Evolutionary conservation across 2,329 filamentous ascomycete species (phyloP), one percentile per base, ranked within the genome.

Genomic region (Arachnopeziza araneosa): DNA sequence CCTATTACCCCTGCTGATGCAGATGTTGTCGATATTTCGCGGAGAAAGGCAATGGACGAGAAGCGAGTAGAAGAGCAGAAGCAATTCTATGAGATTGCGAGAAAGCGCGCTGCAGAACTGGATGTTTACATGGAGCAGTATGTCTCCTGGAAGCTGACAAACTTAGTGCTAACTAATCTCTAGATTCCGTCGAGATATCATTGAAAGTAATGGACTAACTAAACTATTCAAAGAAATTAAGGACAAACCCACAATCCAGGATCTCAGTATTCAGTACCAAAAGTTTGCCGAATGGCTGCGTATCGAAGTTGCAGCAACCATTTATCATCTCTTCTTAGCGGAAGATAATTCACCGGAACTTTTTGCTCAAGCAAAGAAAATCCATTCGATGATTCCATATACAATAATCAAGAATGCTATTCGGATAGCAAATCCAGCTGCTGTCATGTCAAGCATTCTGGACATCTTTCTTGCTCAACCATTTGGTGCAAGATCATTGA

Each of bases 271-370:
- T 12, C 93, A 98, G 73, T 98, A 98, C 74, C 90, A 95, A 71
- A 99, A 98, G 73, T 98, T 99, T 72, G 93, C 93, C 21, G 95
- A 99, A 74, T 99, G 95, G 95, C 79, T 98, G 55, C 88, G 95
- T 49, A 99, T 99, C 70, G 95, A 99, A 76, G 88, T 99, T 54
- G 95, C 95, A 24, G 95, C 95, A 50, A 97, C 95, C 23, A 86
- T 98, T 61, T 99, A 99, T 72, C 95, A 99, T 74, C 80, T 99
- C 36, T 99, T 99, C 80, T 82, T 99, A 52, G 95, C 95, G 6
- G 95, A 99, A 74, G 95, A 99, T 76, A 99, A 99, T 74, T 97
- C 93, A 0, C 93, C 95, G 0, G 95, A 99, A 71, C 76, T 99
- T 30, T 98, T 98, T 73, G 91, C 92, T 0, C 95, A 99, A 75